Conservation (phyloP, 179 eudicot species). For the Vitellaria paradoxa region DNA sequence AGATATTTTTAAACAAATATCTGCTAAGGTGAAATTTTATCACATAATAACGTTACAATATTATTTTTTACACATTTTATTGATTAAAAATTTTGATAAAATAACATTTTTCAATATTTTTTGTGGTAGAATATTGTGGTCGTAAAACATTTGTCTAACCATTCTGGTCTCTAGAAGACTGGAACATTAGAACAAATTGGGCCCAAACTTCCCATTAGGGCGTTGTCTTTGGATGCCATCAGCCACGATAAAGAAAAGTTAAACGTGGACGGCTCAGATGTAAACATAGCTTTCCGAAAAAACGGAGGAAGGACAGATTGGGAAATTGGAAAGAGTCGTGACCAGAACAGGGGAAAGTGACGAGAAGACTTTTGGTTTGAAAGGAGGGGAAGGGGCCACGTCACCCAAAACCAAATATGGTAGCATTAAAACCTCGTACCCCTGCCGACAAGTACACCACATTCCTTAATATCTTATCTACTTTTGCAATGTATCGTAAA, state of each 20-base stretch:
- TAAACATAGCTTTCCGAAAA: not conserved
- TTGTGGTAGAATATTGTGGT: too few relatives aligned
- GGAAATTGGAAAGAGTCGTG: not conserved
- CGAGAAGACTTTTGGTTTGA: conserved; percentile 15
- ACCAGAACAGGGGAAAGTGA: not conserved
- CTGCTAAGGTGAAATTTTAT: too few relatives aligned
- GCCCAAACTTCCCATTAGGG: too few relatives aligned
- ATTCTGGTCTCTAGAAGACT: not conserved
- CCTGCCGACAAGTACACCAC: conserved; percentile 23
- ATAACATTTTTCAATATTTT: too few relatives aligned
- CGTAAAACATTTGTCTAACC: too few relatives aligned
- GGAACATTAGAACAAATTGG: not conserved
- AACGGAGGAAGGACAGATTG: conserved; percentile 12
- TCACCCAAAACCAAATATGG: not conserved
- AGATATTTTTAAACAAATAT: too few relatives aligned
- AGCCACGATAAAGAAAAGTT: not conserved
- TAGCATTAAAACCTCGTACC: conserved; percentile 33
- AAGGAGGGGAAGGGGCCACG: conserved; percentile 28
- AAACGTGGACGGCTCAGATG: not conserved
- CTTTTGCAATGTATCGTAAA: not conserved
- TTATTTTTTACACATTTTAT: too few relatives aligned
- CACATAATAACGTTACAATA: too few relatives aligned
- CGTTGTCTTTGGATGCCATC: too few relatives aligned
- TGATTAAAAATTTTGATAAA: too few relatives aligned
- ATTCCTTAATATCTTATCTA: conserved; percentile 14